Percentiles rank a stretch among this genome's conserved stretches.
These are phyloP conservation scores for Phytophthora fragariae DNA, from an alignment of 352 stramenopile species.

Conservation along the genomic window DNA sequence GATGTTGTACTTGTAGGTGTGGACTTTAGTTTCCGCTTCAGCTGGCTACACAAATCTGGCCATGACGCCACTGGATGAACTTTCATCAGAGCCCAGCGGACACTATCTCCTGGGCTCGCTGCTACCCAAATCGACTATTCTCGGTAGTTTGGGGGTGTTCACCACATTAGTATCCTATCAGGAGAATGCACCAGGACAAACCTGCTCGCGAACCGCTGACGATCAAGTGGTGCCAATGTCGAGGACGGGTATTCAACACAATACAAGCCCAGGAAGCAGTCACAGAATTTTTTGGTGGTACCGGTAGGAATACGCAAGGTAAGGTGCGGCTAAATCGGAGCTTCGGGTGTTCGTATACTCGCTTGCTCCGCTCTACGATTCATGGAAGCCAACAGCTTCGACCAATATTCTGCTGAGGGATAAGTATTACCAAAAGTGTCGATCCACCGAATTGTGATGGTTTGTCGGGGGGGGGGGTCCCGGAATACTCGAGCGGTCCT, in stretches of 20 bases:
- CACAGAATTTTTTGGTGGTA: no score
- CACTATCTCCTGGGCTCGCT: not conserved
- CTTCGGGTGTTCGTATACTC: no score
- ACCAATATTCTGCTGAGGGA: no score
- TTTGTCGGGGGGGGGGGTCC: no score
- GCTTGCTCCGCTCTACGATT: no score
- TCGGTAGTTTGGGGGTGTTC: not conserved
- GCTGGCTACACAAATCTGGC: constrained; percentile 8
- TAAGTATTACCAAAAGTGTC: no score
- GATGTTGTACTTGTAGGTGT: constrained; percentile 1
- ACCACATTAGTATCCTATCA: not conserved
- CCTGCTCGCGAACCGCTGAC: not conserved
- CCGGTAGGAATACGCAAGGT: no score
- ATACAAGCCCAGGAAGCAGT: not conserved
- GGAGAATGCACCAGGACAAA: not conserved
- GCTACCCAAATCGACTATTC: not conserved
- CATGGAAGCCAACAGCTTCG: no score
- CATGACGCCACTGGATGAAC: not conserved
- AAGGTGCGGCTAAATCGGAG: no score
- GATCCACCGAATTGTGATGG: no score
- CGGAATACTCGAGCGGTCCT: constrained; percentile 19
- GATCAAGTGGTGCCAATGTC: not conserved
- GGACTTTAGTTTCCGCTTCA: constrained; percentile 21
- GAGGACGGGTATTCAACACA: not conserved
- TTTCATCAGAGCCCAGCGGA: not conserved